Percentiles rank a stretch among this genome's conserved stretches.
These are phyloP conservation scores for Colletotrichum somersetense DNA, from an alignment of 2,329 filamentous ascomycete genomes.

Conservation along the genomic window DNA sequence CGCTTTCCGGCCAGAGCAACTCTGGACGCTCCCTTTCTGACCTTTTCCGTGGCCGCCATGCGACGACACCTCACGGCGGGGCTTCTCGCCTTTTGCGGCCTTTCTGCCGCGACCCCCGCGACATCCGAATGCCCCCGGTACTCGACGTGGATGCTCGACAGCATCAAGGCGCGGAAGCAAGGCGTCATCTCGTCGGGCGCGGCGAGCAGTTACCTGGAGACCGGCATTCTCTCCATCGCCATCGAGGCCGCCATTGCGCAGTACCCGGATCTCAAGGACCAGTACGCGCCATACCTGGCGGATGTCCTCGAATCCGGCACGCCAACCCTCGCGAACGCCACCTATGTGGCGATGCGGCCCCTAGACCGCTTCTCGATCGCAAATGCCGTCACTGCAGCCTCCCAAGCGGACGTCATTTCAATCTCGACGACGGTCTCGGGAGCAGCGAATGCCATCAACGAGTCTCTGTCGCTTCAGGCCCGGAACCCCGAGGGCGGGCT, in stretches of 20 bases:
- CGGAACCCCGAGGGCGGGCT: slow-evolving; percentile 52
- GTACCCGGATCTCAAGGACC: slow-evolving; percentile 34
- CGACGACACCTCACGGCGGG: not conserved
- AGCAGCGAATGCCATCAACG: slow-evolving; percentile 42
- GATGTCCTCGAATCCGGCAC: slow-evolving; percentile 41
- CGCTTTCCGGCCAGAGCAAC: not conserved
- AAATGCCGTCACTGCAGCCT: slow-evolving; percentile 39
- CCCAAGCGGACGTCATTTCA: not conserved
- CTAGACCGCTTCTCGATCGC: slow-evolving; percentile 46
- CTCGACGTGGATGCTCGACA: slow-evolving; percentile 45
- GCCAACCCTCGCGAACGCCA: slow-evolving; percentile 34
- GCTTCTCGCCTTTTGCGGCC: slow-evolving; percentile 19
- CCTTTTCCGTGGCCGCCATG: slow-evolving; percentile 1
- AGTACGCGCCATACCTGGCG: slow-evolving; percentile 37
- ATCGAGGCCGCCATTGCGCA: slow-evolving; percentile 40
- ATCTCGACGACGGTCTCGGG: slow-evolving; percentile 20
- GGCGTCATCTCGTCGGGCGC: slow-evolving; percentile 44
- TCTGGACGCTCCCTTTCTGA: not conserved
- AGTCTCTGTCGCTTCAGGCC: slow-evolving; percentile 43
- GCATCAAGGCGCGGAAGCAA: slow-evolving; percentile 45
- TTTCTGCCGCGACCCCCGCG: slow-evolving; percentile 1
- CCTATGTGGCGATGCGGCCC: slow-evolving; percentile 39
- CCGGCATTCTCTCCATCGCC: slow-evolving; percentile 44
- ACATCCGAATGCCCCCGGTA: slow-evolving; percentile 32
- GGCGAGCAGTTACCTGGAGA: slow-evolving; percentile 45